Base-by-base conservation (phyloP, 768 basidiomycete species). In the Rhizopogon roseolus region DNA sequence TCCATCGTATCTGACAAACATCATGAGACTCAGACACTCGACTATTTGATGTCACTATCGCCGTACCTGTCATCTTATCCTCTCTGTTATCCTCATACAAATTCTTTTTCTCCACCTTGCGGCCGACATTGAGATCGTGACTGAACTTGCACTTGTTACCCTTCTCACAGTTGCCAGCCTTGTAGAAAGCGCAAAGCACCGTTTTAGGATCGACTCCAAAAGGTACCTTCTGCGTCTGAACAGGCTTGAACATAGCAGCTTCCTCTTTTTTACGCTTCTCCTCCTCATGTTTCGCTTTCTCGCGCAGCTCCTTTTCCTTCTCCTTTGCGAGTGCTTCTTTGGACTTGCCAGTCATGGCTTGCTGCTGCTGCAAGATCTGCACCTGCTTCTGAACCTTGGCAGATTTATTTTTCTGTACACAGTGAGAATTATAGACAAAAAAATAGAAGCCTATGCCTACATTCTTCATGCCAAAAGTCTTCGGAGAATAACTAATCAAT, bases 131-230 rank as follows among this genome's bases (percentile, higher is more conserved):
- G 55, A 86, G 64, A 74, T 98, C 87, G 69, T 99, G 97, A 59
- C 93, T 95, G 73, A 97, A 98, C 77, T 96, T 98, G 76, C 97
- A 98, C 74, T 92, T 93, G 68, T 61, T 83, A 25, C 93, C 96
- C 77, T 98, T 98, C 25, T 96, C 93, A 66, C 96, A 99, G 48
- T 73, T 79, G 4, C 96, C 95, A 11, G 90, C 87, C 73, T 98
- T 98, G 79, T 78, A 94, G 76, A 86, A 98, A 27, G 80, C 86
- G 67, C 97, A 98, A 34, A 98, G 76, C 34, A 98, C 75, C 13
- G 91, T 93, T 79, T 97, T 98, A 27, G 95, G 96, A 71, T 98
- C 95, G 43, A 94, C 93, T 22, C 96, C 96, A 54, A 96, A 93
- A 0, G 96, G 92, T 41, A 98, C 80, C 66, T 90, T 93, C 76